Evolutionary conservation across 345 rosid genomes (phyloP).

Genomic region (Syzygium oleosum): DNA sequence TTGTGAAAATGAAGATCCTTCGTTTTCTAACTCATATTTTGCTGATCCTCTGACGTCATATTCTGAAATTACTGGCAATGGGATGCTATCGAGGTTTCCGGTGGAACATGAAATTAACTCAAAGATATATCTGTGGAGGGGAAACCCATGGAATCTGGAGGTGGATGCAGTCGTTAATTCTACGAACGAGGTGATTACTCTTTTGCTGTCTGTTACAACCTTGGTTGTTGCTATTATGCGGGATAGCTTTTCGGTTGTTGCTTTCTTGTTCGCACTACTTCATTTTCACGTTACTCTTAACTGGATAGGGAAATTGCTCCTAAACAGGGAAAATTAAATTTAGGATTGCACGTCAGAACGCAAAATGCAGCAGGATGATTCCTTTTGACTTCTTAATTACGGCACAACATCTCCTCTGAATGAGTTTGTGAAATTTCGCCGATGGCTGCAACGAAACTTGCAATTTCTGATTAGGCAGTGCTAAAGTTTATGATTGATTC

Average conservation of each 20-base stretch:
- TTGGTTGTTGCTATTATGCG: neutral
- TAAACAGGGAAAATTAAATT: neutral
- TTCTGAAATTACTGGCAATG: constrained; percentile 47
- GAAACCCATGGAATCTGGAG: constrained; percentile 99
- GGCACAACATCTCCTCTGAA: neutral
- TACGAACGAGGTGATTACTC: constrained; percentile 64
- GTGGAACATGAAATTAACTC: constrained; percentile 81
- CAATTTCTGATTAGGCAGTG: neutral
- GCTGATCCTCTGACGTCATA: constrained; percentile 68
- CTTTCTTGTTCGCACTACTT: neutral
- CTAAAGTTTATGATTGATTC: neutral
- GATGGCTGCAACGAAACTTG: neutral
- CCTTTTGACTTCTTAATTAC: neutral
- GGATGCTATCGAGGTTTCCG: constrained; percentile 76
- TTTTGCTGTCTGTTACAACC: neutral
- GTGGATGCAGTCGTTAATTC: constrained; percentile 98
- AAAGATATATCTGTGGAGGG: constrained; percentile 90
- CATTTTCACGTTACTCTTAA: neutral
- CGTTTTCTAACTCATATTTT: constrained; percentile 58
- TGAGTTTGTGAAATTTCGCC: neutral
- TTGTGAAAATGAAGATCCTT: constrained; percentile 53
- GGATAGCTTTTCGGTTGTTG: neutral
- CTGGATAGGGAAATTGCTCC: neutral
- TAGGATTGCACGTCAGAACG: neutral
- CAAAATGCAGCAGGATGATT: neutral